A percentile compares a stretch with the other conserved stretches of the same genome.
Evolutionary conservation across 1,139 yeast species (phyloP).

Genomic region (Suhomyces choctaworum): DNA sequence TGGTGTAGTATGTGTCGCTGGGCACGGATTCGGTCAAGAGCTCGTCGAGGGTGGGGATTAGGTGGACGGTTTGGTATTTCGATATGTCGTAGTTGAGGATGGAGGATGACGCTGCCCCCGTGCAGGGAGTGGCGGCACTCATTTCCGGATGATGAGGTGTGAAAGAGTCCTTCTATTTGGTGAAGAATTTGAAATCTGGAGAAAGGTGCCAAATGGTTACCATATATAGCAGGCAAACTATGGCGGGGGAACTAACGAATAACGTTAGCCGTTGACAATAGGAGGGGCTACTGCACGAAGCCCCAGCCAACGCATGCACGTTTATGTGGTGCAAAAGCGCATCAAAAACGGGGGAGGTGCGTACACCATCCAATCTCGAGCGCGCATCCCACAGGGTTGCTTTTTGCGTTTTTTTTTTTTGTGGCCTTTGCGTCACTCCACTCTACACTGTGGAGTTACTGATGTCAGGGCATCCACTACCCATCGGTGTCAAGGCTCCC

Average conservation of each 20-base stretch:
- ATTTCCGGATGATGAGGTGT: constrained; percentile 1
- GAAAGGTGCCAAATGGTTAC: constrained; percentile 1
- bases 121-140: constrained; percentile 8
- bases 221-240: constrained; percentile 4
- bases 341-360: too few relatives aligned
- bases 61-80: constrained; percentile 12
- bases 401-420: too few relatives aligned
- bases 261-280: constrained; percentile 9
- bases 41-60: constrained; percentile 16
- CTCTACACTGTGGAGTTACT: too few relatives aligned
- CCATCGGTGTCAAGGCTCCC: too few relatives aligned
- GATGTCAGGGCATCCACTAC: too few relatives aligned
- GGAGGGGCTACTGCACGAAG: constrained; percentile 7
- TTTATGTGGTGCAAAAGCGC: background rate
- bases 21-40: constrained; percentile 8
- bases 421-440: too few relatives aligned
- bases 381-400: too few relatives aligned
- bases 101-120: constrained; percentile 4
- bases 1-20: constrained; percentile 9
- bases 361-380: too few relatives aligned
- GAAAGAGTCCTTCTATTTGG: background rate
- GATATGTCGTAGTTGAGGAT: constrained; percentile 14
- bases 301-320: background rate
- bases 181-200: background rate
- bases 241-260: constrained; percentile 5